Percentiles rank a stretch among this genome's conserved stretches.
Evolutionary conservation across 352 stramenopile species (phyloP).

Genomic region (Pythium sp.): DNA sequence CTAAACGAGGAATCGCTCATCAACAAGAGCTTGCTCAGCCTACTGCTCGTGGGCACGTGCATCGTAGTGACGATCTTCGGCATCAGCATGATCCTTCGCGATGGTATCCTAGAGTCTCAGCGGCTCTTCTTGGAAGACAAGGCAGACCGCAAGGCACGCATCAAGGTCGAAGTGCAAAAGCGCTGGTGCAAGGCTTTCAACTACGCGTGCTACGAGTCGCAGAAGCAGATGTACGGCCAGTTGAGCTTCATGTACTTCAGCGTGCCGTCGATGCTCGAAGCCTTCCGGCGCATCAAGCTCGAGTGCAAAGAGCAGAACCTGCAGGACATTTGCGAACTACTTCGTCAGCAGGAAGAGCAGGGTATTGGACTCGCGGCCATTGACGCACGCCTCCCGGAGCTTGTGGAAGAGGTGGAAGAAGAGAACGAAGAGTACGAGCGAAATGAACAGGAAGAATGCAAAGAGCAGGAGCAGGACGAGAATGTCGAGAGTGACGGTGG

Average conservation of each 20-base stretch:
- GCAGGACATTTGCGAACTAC: constrained; percentile 17
- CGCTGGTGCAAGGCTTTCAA: constrained; percentile 57
- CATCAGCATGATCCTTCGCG: constrained; percentile 53
- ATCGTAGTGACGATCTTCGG: constrained; percentile 61
- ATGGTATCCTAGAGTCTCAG: constrained; percentile 47
- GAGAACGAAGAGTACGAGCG: constrained; percentile 1
- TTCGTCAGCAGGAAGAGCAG: constrained; percentile 21
- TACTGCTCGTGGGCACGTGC: constrained; percentile 64
- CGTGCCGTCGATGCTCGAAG: constrained; percentile 50
- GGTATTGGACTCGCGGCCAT: constrained; percentile 12
- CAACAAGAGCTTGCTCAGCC: constrained; percentile 56
- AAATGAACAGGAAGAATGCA: background rate
- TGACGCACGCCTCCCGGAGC: constrained; percentile 23
- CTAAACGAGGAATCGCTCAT: constrained; percentile 62
- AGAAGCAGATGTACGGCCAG: constrained; percentile 34
- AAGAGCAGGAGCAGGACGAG: background rate
- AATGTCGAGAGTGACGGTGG: background rate
- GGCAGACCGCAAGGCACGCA: constrained; percentile 34
- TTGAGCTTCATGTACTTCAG: constrained; percentile 49
- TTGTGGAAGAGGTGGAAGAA: constrained; percentile 25
- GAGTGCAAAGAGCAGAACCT: constrained; percentile 14
- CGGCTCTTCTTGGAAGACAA: constrained; percentile 39
- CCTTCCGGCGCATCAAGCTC: constrained; percentile 37
- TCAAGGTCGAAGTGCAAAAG: constrained; percentile 33
- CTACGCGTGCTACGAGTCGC: constrained; percentile 50